Conservation (phyloP, 208 protist species). For the Angomonas desouzai region DNA sequence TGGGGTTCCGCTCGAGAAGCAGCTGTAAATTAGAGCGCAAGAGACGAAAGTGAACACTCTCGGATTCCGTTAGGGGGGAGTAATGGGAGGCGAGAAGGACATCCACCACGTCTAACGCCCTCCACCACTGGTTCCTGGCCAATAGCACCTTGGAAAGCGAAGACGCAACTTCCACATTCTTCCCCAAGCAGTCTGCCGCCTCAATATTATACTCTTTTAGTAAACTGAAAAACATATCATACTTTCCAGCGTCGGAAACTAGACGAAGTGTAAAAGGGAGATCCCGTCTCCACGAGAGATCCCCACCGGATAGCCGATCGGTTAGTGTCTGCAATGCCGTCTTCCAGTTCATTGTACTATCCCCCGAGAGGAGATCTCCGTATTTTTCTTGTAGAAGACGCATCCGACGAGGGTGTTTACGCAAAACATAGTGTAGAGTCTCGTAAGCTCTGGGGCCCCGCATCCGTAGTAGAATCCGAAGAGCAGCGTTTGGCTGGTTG, state of each 20-base stretch:
- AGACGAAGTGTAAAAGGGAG: background rate
- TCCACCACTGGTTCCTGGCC: slow-evolving; percentile 1
- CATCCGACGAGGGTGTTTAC: background rate
- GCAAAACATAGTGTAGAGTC: background rate
- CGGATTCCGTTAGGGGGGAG: background rate
- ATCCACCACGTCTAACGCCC: slow-evolving; percentile 4
- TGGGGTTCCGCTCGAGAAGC: background rate
- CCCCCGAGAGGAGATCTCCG: background rate
- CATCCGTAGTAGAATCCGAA: background rate
- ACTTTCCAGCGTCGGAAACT: background rate
- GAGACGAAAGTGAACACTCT: background rate
- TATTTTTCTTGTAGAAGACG: background rate
- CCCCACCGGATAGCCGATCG: background rate
- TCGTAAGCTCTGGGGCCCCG: background rate
- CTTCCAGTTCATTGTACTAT: background rate
- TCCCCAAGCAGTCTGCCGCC: background rate
- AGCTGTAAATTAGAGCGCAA: background rate
- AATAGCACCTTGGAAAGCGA: background rate
- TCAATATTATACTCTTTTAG: background rate
- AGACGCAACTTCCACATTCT: background rate
- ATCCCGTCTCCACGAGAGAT: background rate
- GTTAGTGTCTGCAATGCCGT: background rate
- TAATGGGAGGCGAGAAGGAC: background rate
- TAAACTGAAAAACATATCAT: background rate
- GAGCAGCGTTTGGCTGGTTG: background rate